A percentile compares a stretch with the other conserved stretches of the same genome.
phyloP scores from a whole-genome alignment of 2,329 filamentous ascomycete genomes.

The Neophaeococcomyces mojaviensis region DNA sequence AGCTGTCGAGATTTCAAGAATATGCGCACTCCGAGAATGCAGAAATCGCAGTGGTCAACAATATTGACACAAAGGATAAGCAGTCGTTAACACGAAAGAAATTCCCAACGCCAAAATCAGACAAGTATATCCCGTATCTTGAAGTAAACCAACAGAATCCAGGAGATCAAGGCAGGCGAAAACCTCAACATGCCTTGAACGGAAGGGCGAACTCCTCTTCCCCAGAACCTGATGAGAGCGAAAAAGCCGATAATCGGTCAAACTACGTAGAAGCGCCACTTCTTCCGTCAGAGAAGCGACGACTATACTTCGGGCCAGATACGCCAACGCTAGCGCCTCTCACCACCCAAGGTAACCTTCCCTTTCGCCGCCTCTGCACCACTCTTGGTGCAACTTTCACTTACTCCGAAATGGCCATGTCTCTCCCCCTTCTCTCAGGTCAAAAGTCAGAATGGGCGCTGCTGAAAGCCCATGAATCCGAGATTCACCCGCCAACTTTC shows the following conservation, averaged over 20 bases:
- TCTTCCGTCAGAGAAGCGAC: conserved; percentile 84
- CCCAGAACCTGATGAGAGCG: conserved; percentile 29
- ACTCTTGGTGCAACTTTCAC: conserved; percentile 86
- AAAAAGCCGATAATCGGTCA: conserved; percentile 65
- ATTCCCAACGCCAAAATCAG: conserved; percentile 62
- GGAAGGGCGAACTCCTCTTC: conserved; percentile 25
- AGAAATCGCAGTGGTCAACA: conserved; percentile 64
- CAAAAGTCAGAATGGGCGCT: conserved; percentile 90
- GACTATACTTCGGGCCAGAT: conserved; percentile 86
- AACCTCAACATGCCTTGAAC: conserved; percentile 37
- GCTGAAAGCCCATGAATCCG: conserved; percentile 83
- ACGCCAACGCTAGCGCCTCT: conserved; percentile 90
- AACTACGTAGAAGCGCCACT: conserved; percentile 79
- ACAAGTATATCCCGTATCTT: conserved; percentile 70
- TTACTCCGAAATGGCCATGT: conserved; percentile 98
- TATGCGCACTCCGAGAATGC: conserved; percentile 22
- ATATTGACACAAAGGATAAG: conserved; percentile 63
- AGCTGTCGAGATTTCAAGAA: conserved; percentile 15
- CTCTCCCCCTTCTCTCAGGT: conserved; percentile 80
- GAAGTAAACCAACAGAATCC: conserved; percentile 49
- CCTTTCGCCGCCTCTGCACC: conserved; percentile 83
- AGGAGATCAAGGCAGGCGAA: conserved; percentile 31
- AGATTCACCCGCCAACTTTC: conserved; percentile 65
- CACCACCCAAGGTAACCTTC: conserved; percentile 93
- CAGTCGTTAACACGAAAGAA: conserved; percentile 67